Percentiles rank a stretch among this genome's conserved stretches.
Conservation (phyloP, 2,329 filamentous ascomycete genomes). For the Pyricularia pennisetigena region DNA sequence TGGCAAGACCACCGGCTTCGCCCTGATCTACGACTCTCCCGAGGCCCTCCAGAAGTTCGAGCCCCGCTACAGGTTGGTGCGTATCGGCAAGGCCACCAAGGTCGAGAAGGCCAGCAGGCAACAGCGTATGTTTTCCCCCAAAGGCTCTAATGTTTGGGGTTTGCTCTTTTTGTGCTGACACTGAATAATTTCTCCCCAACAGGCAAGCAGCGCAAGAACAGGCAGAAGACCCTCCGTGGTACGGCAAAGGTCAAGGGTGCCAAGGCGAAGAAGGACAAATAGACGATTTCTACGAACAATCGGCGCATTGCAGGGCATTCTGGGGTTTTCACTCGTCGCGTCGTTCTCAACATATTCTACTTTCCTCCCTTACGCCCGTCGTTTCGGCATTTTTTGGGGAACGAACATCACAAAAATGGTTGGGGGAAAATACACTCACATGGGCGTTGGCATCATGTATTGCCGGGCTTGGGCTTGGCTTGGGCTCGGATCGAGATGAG, state of each 20-base stretch:
- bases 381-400: slow-evolving; percentile 8
- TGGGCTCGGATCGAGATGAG: slow-evolving; percentile 4
- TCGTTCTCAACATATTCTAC: slow-evolving; percentile 1
- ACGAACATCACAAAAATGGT: slow-evolving; percentile 3
- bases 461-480: slow-evolving; percentile 4
- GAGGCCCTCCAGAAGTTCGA: slow-evolving; percentile 99
- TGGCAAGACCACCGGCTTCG: slow-evolving; percentile 99
- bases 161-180: neutral
- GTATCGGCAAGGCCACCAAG: slow-evolving; percentile 87
- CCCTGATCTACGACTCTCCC: slow-evolving; percentile 93
- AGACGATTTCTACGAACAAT: slow-evolving; percentile 31
- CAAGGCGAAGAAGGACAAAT: slow-evolving; percentile 90
- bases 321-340: slow-evolving; percentile 17
- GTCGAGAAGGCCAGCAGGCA: slow-evolving; percentile 96
- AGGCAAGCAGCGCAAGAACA: slow-evolving; percentile 99
- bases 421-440: neutral
- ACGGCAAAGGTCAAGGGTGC: slow-evolving; percentile 97
- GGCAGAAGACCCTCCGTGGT: slow-evolving; percentile 95
- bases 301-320: slow-evolving; percentile 8
- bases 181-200: slow-evolving; percentile 17
- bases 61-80: slow-evolving; percentile 93
- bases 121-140: slow-evolving; percentile 66
- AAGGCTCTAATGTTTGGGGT: neutral
- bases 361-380: neutral
- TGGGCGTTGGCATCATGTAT: neutral